These are phyloP conservation scores for Myrica gale DNA, from an alignment of 306 rosid genomes.

Conservation along the genomic window DNA sequence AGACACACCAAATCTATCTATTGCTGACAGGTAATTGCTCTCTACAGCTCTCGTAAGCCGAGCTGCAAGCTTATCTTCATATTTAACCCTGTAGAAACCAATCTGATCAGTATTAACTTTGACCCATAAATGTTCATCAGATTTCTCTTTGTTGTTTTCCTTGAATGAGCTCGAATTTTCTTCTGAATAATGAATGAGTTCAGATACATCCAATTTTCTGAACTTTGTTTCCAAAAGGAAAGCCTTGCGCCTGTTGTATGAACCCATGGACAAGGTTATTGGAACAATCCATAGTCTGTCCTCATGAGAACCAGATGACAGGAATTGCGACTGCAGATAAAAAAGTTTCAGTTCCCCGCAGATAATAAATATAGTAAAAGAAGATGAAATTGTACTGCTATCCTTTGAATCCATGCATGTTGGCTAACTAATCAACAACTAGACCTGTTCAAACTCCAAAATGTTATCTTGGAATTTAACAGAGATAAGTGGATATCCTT, in stretches of 20 bases:
- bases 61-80: conserved; percentile 52
- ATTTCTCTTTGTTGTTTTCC: conserved; percentile 22
- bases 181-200: conserved; percentile 26
- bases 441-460: conserved; percentile 60
- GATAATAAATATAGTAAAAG: conserved; percentile 1
- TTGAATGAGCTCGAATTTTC: conserved; percentile 17
- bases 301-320: conserved; percentile 39
- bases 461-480: conserved; percentile 38
- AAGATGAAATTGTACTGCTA: background rate
- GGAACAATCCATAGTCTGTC: conserved; percentile 60
- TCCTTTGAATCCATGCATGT: background rate
- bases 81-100: conserved; percentile 64
- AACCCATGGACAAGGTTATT: conserved; percentile 49
- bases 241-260: conserved; percentile 37
- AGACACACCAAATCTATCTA: conserved; percentile 52
- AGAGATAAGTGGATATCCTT: conserved; percentile 62
- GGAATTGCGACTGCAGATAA: conserved; percentile 54
- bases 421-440: conserved; percentile 12
- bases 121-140: conserved; percentile 44
- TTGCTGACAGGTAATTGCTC: conserved; percentile 41
- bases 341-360: conserved; percentile 19
- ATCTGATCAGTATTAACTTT: conserved; percentile 53
- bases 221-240: conserved; percentile 45
- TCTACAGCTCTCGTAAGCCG: conserved; percentile 48
- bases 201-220: conserved; percentile 45